Evolutionary conservation across 2,329 filamentous ascomycete genomes (phyloP), one percentile per base, ranked within the genome.

Genomic region (Colletotrichum cereale): DNA sequence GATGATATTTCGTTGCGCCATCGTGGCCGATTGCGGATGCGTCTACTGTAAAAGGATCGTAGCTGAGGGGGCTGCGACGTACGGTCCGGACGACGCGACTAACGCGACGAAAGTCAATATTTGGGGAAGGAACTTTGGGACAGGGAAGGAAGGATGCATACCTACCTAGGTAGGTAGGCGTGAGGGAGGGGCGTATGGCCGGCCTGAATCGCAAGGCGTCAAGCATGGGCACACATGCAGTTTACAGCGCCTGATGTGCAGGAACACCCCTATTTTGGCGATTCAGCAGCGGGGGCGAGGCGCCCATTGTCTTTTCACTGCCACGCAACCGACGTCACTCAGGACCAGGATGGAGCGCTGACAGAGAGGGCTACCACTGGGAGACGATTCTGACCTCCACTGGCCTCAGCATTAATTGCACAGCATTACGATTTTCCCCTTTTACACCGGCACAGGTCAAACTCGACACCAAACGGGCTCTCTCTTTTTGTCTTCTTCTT

Each of bases 1-100:
- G 60, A 87, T 83, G 74, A 77, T 78, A 71, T 80, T 81, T 75
- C 80, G 74, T 76, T 70, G 66, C 34, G 73, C 64, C 67, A 72
- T 73, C 38, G 34, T 63, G 52, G 44, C 36, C 16, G 29, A 14
- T 58, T 38, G 24, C 48, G 29, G 65, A 31, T 52, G n/a, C 11
- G 44, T 62, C 34, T 40, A 34, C 10, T 62, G 21, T 55, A n/a
- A 40, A 24, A 47, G 21, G 36, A 36, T 71, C 52, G 48, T 31
- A 53, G 56, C 44, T 60, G 24, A 38, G 36, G 47, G 55, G 52
- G 40, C 57, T 42, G n/a, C 57, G 14, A 63, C 31, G 56, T 58
- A 53, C 36, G 40, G 31, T 44, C 36, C 18, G 66, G 40, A 50
- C 60, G 66, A 73, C 73, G 73, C 67, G 71, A 67, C 61, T 57